Evolutionary conservation across 345 rosid genomes (phyloP).

Genomic region (Eucalyptus brandiana): DNA sequence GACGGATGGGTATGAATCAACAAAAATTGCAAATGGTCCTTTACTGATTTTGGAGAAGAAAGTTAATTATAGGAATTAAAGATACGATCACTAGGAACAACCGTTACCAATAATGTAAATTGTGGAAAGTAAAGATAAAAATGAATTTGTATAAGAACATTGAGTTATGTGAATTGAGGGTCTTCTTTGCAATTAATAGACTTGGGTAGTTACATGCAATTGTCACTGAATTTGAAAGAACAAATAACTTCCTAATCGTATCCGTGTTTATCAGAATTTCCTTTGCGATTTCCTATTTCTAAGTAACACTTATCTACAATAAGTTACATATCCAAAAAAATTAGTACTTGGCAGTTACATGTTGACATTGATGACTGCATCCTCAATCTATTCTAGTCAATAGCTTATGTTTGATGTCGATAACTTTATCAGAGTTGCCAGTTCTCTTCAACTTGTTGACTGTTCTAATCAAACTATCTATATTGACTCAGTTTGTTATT

Average conservation of each 20-base stretch:
- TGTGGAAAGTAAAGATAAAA: neutral
- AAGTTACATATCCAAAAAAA: neutral
- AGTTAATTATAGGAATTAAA: neutral
- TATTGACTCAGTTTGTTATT: no score
- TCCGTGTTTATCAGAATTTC: no score
- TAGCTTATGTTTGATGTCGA: neutral
- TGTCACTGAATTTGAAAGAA: neutral
- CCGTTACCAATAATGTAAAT: neutral
- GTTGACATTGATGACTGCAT: neutral
- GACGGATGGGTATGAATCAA: neutral
- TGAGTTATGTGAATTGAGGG: neutral
- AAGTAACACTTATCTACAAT: neutral
- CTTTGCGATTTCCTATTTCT: neutral
- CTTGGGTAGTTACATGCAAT: neutral
- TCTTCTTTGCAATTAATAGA: neutral
- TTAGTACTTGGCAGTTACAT: no score
- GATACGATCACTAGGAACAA: neutral
- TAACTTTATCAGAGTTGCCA: neutral
- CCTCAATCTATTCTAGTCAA: neutral
- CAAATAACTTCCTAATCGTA: neutral
- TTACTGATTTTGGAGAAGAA: neutral
- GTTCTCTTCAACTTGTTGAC: neutral
- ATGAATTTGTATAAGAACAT: neutral
- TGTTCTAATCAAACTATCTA: neutral
- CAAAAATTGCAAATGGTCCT: neutral